phyloP scores from a whole-genome alignment of 2,329 filamentous ascomycete species.

The Aspergillus piperis region DNA sequence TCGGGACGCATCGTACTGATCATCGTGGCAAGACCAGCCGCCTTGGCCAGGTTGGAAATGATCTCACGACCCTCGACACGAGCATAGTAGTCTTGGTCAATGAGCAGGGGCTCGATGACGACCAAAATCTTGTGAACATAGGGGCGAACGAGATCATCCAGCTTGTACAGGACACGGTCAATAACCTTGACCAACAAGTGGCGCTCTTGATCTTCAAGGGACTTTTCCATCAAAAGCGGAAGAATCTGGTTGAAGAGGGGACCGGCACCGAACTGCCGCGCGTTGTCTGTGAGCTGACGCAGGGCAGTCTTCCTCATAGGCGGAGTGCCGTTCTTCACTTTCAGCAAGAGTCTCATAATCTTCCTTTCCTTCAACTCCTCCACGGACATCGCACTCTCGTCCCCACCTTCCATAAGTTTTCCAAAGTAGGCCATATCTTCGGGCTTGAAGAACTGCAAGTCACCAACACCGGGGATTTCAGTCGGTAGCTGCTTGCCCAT shows the following conservation, averaged over 20 bases:
- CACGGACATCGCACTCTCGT: slow-evolving; percentile 87
- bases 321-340: slow-evolving; percentile 98
- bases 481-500: slow-evolving; percentile 90
- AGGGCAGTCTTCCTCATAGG: slow-evolving; percentile 98
- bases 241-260: slow-evolving; percentile 97
- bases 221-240: slow-evolving; percentile 96
- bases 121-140: slow-evolving; percentile 98
- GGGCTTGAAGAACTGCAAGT: slow-evolving; percentile 96
- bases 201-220: slow-evolving; percentile 93
- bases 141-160: slow-evolving; percentile 92
- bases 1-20: slow-evolving; percentile 99
- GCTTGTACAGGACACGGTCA: slow-evolving; percentile 96
- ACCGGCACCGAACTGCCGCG: slow-evolving; percentile 90
- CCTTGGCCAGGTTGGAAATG: slow-evolving; percentile 96
- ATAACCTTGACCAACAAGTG: slow-evolving; percentile 99
- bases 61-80: slow-evolving; percentile 98
- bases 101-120: slow-evolving; percentile 97
- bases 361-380: slow-evolving; percentile 97
- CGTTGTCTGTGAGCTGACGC: slow-evolving; percentile 96
- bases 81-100: slow-evolving; percentile 99
- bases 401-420: slow-evolving; percentile 90
- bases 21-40: slow-evolving; percentile 95
- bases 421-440: slow-evolving; percentile 99
- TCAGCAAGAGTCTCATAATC: slow-evolving; percentile 94
- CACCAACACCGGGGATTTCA: slow-evolving; percentile 92